These are phyloP conservation scores for Filobasidium uniguttulatum DNA, from an alignment of 1,284 basidiomycete genomes.

Conservation along the genomic window DNA sequence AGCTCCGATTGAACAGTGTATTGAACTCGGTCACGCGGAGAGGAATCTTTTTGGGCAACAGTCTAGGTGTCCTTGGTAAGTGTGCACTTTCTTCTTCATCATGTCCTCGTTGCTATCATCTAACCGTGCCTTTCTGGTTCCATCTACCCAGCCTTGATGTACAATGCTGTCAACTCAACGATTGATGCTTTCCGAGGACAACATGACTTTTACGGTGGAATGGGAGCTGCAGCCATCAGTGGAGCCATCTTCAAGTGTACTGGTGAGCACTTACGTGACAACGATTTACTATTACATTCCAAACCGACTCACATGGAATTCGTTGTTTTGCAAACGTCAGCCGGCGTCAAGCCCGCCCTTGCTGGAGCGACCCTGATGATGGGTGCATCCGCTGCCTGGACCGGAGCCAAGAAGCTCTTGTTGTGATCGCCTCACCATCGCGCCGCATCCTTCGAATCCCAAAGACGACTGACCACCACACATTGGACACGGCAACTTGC, in stretches of 20 bases:
- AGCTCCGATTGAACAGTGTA: conserved; percentile 89
- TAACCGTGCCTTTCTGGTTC: background rate
- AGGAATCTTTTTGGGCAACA: conserved; percentile 96
- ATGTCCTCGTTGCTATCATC: background rate
- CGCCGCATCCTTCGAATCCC: no score
- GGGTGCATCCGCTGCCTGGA: conserved; percentile 77
- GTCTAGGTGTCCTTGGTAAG: conserved; percentile 86
- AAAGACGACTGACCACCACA: no score
- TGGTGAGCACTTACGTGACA: conserved; percentile 46
- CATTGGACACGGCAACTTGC: no score
- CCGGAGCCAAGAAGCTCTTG: conserved; percentile 64
- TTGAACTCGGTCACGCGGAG: conserved; percentile 92
- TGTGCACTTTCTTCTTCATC: conserved; percentile 5
- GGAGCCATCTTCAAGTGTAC: conserved; percentile 90
- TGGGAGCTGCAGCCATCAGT: conserved; percentile 80
- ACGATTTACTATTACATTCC: conserved; percentile 20
- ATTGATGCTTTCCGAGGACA: conserved; percentile 79
- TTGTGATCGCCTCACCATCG: conserved; percentile 13
- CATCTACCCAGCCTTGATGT: conserved; percentile 59
- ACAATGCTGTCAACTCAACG: conserved; percentile 90
- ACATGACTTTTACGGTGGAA: conserved; percentile 81
- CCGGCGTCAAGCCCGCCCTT: conserved; percentile 75
- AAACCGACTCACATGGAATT: no score
- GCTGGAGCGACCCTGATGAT: conserved; percentile 81
- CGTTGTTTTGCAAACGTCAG: conserved; percentile 39